Conservation (phyloP, 1,139 yeast genomes). For the Lizanozyma gosingica region DNA sequence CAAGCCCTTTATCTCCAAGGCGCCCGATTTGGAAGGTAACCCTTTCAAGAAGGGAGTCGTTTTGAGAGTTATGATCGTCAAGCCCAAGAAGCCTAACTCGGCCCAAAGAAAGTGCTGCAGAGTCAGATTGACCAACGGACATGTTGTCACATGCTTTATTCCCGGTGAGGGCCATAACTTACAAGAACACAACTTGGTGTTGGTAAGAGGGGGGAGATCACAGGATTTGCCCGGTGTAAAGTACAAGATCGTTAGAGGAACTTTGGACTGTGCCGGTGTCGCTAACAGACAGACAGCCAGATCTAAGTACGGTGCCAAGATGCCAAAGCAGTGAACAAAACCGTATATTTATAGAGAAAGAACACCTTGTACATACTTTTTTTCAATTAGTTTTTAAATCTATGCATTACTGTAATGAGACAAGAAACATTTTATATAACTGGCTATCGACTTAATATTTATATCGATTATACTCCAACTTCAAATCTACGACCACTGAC, state of each 20-base stretch:
- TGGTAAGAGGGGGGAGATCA: slow-evolving; percentile 94
- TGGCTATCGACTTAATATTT: neutral
- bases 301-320: slow-evolving; percentile 90
- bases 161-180: slow-evolving; percentile 99
- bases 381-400: no score
- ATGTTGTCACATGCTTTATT: slow-evolving; percentile 82
- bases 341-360: neutral
- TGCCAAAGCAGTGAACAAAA: slow-evolving; percentile 51
- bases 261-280: slow-evolving; percentile 89
- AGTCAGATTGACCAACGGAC: slow-evolving; percentile 87
- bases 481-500: slow-evolving; percentile 78
- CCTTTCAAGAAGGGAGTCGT: slow-evolving; percentile 93
- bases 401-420: neutral
- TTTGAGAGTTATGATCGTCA: slow-evolving; percentile 85
- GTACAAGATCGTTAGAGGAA: slow-evolving; percentile 90
- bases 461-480: slow-evolving; percentile 6
- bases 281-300: slow-evolving; percentile 87
- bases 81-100: slow-evolving; percentile 97
- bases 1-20: slow-evolving; percentile 39
- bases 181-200: slow-evolving; percentile 95
- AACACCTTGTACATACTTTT: slow-evolving; percentile 2
- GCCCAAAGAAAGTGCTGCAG: slow-evolving; percentile 96
- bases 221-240: slow-evolving; percentile 99
- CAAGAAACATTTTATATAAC: neutral
- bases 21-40: slow-evolving; percentile 75